Percentiles rank a stretch among this genome's conserved stretches.
Evolutionary conservation across 305 asterid species (phyloP).

Genomic region (Fraxinus velutina): DNA sequence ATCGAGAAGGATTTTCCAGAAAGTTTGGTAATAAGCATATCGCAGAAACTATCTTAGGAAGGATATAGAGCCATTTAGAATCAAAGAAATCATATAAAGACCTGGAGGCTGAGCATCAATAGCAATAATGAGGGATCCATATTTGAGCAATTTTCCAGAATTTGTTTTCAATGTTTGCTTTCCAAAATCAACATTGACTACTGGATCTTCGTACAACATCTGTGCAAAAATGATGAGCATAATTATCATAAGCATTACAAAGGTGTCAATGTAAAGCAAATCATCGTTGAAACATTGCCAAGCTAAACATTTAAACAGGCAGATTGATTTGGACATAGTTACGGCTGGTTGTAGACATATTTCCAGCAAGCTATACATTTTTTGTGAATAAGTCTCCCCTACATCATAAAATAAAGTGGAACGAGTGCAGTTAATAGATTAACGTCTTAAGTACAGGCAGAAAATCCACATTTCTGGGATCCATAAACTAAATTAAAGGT

Average conservation of each 20-base stretch:
- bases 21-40: background rate
- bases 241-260: background rate
- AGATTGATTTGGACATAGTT: background rate
- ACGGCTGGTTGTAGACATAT: background rate
- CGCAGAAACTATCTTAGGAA: background rate
- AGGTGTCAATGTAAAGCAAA: background rate
- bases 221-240: conserved; percentile 13
- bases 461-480: background rate
- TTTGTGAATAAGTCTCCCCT: background rate
- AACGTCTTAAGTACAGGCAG: background rate
- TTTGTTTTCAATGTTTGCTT: conserved; percentile 46
- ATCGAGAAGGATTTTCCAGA: background rate
- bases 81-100: conserved; percentile 11
- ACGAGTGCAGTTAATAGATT: background rate
- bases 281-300: background rate
- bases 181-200: conserved; percentile 37
- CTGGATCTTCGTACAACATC: conserved; percentile 54
- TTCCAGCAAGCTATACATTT: background rate
- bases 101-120: conserved; percentile 49
- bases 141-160: conserved; percentile 49
- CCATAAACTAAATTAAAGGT: background rate
- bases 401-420: background rate
- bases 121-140: conserved; percentile 50
- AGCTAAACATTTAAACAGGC: background rate
- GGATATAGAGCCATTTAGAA: background rate